These are phyloP conservation scores for Geotrichum phurueaensis DNA, from an alignment of 1,139 yeast genomes.

Conservation along the genomic window DNA sequence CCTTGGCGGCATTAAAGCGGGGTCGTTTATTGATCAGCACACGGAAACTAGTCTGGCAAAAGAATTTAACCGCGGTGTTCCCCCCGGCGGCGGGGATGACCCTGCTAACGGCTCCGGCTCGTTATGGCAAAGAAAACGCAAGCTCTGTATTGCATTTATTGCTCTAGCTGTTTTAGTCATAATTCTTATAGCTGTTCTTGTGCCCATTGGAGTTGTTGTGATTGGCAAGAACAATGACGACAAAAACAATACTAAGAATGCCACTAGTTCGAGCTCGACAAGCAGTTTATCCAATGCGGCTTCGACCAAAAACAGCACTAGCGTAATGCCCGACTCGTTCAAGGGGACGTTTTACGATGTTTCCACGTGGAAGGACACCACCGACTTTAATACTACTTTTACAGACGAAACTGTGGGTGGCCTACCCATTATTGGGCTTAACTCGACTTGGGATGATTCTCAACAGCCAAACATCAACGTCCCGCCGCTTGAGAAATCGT, in stretches of 20 bases:
- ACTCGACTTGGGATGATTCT: slow-evolving; percentile 31
- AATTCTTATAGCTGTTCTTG: slow-evolving; percentile 29
- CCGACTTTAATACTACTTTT: slow-evolving; percentile 36
- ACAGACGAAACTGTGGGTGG: slow-evolving; percentile 36
- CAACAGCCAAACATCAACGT: slow-evolving; percentile 29
- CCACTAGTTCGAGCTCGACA: background rate
- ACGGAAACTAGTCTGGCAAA: slow-evolving; percentile 3
- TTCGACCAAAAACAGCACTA: slow-evolving; percentile 2
- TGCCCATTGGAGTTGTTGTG: slow-evolving; percentile 33
- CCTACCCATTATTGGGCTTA: slow-evolving; percentile 35
- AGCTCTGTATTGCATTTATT: slow-evolving; percentile 19
- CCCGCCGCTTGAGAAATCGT: slow-evolving; percentile 28
- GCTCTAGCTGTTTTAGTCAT: slow-evolving; percentile 21
- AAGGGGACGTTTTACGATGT: slow-evolving; percentile 31
- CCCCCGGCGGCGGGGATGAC: background rate
- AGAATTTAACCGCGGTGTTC: background rate
- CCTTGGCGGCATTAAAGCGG: background rate
- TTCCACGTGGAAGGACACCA: slow-evolving; percentile 34
- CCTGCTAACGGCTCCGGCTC: background rate
- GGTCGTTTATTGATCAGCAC: background rate
- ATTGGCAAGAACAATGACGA: slow-evolving; percentile 20
- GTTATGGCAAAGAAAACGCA: slow-evolving; percentile 15
- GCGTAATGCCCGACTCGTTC: slow-evolving; percentile 25
- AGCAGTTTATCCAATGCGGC: background rate
- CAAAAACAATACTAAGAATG: background rate